These are phyloP conservation scores for Coemansia interrupta DNA, from an alignment of 192 early-diverging fungal genomes.

Conservation along the genomic window DNA sequence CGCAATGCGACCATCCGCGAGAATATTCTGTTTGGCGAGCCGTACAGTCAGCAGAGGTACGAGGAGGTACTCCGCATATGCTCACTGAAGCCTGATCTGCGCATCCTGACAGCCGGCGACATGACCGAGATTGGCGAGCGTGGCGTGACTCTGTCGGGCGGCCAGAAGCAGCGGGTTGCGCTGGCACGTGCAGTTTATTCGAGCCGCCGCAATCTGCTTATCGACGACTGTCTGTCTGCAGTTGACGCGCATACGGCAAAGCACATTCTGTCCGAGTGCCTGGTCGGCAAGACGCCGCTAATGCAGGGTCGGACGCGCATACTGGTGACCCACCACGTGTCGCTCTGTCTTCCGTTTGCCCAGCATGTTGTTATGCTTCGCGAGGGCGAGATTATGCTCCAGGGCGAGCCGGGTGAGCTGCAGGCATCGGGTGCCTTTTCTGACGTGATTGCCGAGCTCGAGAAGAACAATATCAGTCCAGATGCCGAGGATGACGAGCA, in stretches of 20 bases:
- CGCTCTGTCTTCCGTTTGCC: no score
- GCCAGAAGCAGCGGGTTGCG: constrained; percentile 84
- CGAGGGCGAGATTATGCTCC: no score
- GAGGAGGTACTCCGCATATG: constrained; percentile 76
- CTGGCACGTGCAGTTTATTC: constrained; percentile 86
- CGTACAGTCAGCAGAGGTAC: constrained; percentile 71
- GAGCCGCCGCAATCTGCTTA: constrained; percentile 59
- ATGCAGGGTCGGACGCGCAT: constrained; percentile 76
- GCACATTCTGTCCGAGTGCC: constrained; percentile 73
- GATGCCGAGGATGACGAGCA: no score
- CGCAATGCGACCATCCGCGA: constrained; percentile 72
- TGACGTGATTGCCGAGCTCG: no score
- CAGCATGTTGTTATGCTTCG: no score
- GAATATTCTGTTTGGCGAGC: constrained; percentile 84
- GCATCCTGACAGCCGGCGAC: constrained; percentile 81
- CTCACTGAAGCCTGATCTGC: constrained; percentile 80
- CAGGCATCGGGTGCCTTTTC: no score
- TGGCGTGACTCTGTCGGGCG: constrained; percentile 79
- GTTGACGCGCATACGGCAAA: constrained; percentile 93
- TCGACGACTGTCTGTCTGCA: constrained; percentile 91
- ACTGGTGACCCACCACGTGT: constrained; percentile 92
- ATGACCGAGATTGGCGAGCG: constrained; percentile 92
- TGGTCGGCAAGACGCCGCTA: constrained; percentile 62
- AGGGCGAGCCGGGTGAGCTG: no score
- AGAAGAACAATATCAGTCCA: no score